Conservation (phyloP, 331 rosid species). For the Rosa hybrid region DNA sequence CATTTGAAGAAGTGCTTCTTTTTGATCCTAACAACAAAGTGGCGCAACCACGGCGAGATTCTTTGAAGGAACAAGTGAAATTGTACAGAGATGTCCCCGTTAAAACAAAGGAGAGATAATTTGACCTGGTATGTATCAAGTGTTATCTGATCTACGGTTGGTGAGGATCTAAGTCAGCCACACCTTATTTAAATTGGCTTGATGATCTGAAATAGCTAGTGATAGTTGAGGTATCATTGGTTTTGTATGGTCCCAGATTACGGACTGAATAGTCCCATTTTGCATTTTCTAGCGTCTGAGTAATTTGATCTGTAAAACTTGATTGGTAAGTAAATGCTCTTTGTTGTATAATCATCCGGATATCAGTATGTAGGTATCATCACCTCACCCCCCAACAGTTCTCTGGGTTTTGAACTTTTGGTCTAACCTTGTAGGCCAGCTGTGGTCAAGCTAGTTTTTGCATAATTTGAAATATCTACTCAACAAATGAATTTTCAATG, state of each 20-base stretch:
- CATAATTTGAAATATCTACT: not conserved
- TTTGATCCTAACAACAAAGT: slow-evolving; percentile 93
- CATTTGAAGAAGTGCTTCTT: slow-evolving; percentile 90
- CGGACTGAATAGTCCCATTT: slow-evolving; percentile 4
- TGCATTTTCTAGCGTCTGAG: not conserved
- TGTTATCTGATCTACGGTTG: not conserved
- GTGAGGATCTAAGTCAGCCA: not conserved
- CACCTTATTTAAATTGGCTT: slow-evolving; percentile 15
- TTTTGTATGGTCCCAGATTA: slow-evolving; percentile 10
- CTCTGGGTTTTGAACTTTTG: not conserved
- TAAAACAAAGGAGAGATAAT: slow-evolving; percentile 60
- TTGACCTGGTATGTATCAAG: not conserved
- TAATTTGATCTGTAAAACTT: not conserved
- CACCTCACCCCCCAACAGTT: not conserved
- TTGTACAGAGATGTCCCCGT: slow-evolving; percentile 71
- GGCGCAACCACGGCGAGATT: slow-evolving; percentile 84
- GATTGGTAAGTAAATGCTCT: not conserved
- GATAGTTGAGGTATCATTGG: slow-evolving; percentile 5
- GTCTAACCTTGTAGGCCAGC: not conserved
- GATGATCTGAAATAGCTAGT: slow-evolving; percentile 3
- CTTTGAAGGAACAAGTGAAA: slow-evolving; percentile 58
- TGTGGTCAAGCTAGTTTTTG: not conserved
- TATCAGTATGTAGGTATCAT: not conserved
- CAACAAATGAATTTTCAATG: not conserved
- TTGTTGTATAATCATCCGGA: slow-evolving; percentile 1